These are phyloP conservation scores for Pestalotiopsis sp. DNA, from an alignment of 2,329 filamentous ascomycete genomes.

Conservation along the genomic window DNA sequence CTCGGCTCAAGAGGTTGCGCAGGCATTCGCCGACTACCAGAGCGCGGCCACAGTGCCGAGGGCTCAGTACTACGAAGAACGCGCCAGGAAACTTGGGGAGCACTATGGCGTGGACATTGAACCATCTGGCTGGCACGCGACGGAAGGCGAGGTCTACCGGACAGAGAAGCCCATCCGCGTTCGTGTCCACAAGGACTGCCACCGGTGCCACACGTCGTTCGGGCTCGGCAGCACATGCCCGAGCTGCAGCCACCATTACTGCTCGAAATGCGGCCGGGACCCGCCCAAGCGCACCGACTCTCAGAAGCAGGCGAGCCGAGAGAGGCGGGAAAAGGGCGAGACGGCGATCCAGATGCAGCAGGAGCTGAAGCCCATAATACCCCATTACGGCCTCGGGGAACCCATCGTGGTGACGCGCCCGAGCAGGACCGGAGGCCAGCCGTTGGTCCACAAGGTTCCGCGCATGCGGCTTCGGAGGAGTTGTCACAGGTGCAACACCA, in stretches of 20 bases:
- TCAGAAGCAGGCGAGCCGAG: conserved; percentile 54
- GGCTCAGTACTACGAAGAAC: conserved; percentile 55
- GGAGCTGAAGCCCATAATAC: conserved; percentile 55
- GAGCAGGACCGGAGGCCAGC: conserved; percentile 67
- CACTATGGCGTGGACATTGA: conserved; percentile 58
- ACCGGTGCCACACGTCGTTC: conserved; percentile 77
- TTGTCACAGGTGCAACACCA: conserved; percentile 72
- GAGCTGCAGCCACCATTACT: conserved; percentile 78
- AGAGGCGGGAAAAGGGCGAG: conserved; percentile 44
- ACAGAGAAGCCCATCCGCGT: conserved; percentile 78
- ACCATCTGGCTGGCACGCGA: conserved; percentile 53
- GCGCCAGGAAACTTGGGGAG: conserved; percentile 56
- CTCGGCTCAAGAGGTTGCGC: background rate
- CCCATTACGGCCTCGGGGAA: conserved; percentile 52
- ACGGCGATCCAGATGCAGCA: conserved; percentile 54
- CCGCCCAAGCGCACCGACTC: conserved; percentile 66
- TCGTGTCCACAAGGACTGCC: conserved; percentile 78
- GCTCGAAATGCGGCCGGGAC: conserved; percentile 77
- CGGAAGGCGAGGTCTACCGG: conserved; percentile 59
- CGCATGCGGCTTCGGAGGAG: conserved; percentile 73
- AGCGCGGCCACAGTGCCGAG: conserved; percentile 44
- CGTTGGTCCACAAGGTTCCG: conserved; percentile 71
- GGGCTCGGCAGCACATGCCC: conserved; percentile 72
- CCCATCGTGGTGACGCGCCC: conserved; percentile 62
- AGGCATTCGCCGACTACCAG: conserved; percentile 22